Evolutionary conservation across 2,329 filamentous ascomycete species (phyloP).

Genomic region (Fusarium falciforme): DNA sequence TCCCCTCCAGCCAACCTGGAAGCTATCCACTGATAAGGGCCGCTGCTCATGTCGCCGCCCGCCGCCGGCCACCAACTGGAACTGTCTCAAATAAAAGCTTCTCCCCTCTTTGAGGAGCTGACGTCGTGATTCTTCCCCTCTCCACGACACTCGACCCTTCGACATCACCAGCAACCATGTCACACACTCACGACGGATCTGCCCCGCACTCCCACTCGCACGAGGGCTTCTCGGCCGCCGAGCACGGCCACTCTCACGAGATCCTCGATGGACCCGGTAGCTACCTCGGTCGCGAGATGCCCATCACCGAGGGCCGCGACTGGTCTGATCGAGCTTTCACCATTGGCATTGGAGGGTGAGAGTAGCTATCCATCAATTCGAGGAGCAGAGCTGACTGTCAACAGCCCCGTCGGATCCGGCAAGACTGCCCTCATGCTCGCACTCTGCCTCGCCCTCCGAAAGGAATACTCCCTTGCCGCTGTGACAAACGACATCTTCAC

Average conservation of each 20-base stretch:
- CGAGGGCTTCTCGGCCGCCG: conserved; percentile 65
- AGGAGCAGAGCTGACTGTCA: not conserved
- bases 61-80: not conserved
- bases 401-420: conserved; percentile 91
- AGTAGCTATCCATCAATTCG: not conserved
- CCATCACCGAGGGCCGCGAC: conserved; percentile 86
- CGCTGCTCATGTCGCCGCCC: not conserved
- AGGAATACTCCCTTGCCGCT: conserved; percentile 86
- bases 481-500: conserved; percentile 99
- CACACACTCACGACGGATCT: conserved; percentile 65
- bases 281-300: conserved; percentile 91
- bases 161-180: conserved; percentile 43
- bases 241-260: conserved; percentile 96
- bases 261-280: conserved; percentile 94
- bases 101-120: conserved; percentile 8
- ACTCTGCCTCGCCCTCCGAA: conserved; percentile 85
- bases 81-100: conserved; percentile 20
- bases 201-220: conserved; percentile 69
- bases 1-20: conserved; percentile 5
- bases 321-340: conserved; percentile 94
- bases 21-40: conserved; percentile 22
- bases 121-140: not conserved
- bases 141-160: not conserved
- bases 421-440: conserved; percentile 98
- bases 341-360: conserved; percentile 95